These are phyloP conservation scores for Gaeumannomyces sp. DNA, from an alignment of 2,329 filamentous ascomycete species.

Conservation along the genomic window DNA sequence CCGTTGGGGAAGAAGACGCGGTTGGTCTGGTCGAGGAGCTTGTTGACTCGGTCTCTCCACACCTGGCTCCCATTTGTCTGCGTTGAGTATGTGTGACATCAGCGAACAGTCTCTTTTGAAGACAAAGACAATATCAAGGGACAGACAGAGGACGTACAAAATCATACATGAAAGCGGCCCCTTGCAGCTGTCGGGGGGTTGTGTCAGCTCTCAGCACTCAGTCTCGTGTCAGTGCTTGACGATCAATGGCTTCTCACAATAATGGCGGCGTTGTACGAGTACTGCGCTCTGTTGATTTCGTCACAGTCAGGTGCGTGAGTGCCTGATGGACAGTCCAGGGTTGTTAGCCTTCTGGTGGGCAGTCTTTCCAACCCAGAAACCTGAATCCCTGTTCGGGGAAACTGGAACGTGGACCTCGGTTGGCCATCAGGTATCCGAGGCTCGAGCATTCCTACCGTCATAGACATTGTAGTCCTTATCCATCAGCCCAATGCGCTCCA, in stretches of 20 bases:
- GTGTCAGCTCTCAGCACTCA: background rate
- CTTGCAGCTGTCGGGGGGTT: slow-evolving; percentile 30
- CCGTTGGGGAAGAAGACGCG: slow-evolving; percentile 49
- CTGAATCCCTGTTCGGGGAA: slow-evolving; percentile 25
- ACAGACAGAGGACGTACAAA: slow-evolving; percentile 31
- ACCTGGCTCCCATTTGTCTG: slow-evolving; percentile 42
- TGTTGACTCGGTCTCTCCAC: slow-evolving; percentile 52
- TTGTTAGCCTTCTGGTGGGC: background rate
- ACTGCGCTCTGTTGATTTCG: slow-evolving; percentile 55
- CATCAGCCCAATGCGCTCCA: slow-evolving; percentile 42
- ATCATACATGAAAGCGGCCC: slow-evolving; percentile 65
- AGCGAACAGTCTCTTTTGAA: background rate
- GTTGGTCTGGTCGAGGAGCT: slow-evolving; percentile 45
- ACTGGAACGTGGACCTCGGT: slow-evolving; percentile 29
- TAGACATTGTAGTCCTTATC: slow-evolving; percentile 49
- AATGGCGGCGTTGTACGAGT: slow-evolving; percentile 60
- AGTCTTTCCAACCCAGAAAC: background rate
- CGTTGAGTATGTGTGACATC: background rate
- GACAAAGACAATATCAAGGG: background rate
- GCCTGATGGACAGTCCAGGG: background rate
- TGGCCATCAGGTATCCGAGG: background rate
- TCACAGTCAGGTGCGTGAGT: slow-evolving; percentile 39
- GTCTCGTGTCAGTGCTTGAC: background rate
- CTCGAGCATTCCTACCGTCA: slow-evolving; percentile 46
- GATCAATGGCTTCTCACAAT: slow-evolving; percentile 29